A percentile compares a stretch with the other conserved stretches of the same genome.
Evolutionary conservation across 2,329 filamentous ascomycete species (phyloP).

Genomic region (Pseudohalonectria lignicola): DNA sequence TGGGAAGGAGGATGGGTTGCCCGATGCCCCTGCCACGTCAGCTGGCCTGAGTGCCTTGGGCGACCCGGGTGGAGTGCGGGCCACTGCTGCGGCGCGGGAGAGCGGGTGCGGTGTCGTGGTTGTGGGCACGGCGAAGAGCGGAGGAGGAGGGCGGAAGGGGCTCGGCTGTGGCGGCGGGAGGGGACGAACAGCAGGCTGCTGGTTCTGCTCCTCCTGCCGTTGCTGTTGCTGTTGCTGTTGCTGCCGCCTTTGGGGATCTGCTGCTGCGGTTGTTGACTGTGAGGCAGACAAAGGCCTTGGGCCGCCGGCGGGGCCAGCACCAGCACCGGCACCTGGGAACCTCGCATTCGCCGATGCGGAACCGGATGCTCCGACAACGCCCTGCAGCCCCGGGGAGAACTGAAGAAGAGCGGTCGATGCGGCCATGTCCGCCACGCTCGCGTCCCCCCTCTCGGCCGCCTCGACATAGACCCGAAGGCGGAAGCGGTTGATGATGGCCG

Average conservation of each 20-base stretch:
- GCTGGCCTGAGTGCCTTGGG: background rate
- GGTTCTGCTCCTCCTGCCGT: background rate
- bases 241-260: slow-evolving; percentile 15
- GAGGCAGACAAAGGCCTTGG: no score
- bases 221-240: background rate
- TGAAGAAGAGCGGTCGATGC: slow-evolving; percentile 20
- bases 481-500: slow-evolving; percentile 54
- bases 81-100: background rate
- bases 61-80: slow-evolving; percentile 1
- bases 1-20: no score
- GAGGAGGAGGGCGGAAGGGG: background rate
- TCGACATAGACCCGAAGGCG: slow-evolving; percentile 32
- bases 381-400: slow-evolving; percentile 11
- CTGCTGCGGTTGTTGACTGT: no score
- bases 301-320: no score
- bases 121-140: background rate
- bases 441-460: slow-evolving; percentile 18
- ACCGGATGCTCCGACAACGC: slow-evolving; percentile 19
- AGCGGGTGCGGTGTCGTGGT: background rate
- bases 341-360: background rate
- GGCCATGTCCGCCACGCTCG: slow-evolving; percentile 18
- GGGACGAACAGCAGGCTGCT: no score
- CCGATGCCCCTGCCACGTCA: background rate
- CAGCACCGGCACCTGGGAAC: no score
- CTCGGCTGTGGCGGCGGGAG: background rate